Evolutionary conservation across 2,329 filamentous ascomycete species (phyloP), one percentile per base, ranked within the genome.

Genomic region (Hymenoscyphus fructigenus): DNA sequence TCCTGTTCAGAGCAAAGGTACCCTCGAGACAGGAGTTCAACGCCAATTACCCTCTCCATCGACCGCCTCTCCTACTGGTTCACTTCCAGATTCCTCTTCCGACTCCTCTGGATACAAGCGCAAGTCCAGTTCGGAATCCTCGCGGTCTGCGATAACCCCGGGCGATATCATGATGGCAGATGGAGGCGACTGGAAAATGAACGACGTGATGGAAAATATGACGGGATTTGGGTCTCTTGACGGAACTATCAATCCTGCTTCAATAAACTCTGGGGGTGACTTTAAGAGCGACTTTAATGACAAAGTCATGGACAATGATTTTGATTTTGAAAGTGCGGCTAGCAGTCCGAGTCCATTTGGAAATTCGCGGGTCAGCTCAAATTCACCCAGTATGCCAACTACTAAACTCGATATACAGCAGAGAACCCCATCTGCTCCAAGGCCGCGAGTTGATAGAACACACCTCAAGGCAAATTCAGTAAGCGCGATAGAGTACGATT

Each of bases 261-360:
- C 72, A 1, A 75, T 75, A 60, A 73, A 73, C 50, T 71, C 69
- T 23, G 26, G 26, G 14, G 15, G 26, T 5, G 28, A 32, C 44
- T 41, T 34, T 15, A 75, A 76, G 65, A 75, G 77, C 63, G 74
- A 76, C 5, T 75, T 80, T 60, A 77, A 73, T 63, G 81, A 82
- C 65, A 78, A 78, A 68, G 79, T 79, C 60, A 81, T 83, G 78
- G 78, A 82, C 61, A 77, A 78, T 57, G 77, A 80, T 58, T 85
- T 87, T 69, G 83, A 86, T 68, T 88, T 88, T 71, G 82, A 84
- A 17, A 85, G 84, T 69, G 82, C 83, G 9, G 82, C 84, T 1
- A 86, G 82, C 69, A 89, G 85, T 66, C 85, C 86, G 5, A 81
- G 79, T 63, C 78, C 76, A 9, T 72, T 74, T 61, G 70, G 65